Conservation (phyloP, 176 grass and related monocot species). For the Melocanna baccifera region DNA sequence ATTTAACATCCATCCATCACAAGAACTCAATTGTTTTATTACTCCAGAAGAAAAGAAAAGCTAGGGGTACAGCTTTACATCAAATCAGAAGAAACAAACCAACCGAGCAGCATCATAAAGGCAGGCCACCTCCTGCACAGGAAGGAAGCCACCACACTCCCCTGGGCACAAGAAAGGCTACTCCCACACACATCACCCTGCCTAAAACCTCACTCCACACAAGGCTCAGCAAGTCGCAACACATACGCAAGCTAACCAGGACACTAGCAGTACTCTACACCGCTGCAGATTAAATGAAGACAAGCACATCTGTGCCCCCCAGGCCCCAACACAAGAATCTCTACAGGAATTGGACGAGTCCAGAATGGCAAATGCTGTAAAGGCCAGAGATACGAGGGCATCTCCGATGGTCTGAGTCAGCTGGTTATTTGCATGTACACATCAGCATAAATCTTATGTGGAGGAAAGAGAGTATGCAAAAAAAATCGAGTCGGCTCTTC, state of each 20-base stretch:
- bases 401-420: no score
- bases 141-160: neutral
- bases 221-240: neutral
- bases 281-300: conserved; percentile 31
- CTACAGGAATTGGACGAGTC: conserved; percentile 10
- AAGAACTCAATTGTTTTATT: conserved; percentile 14
- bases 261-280: neutral
- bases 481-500: no score
- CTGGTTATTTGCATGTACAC: no score
- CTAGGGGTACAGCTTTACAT: conserved; percentile 23
- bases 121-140: conserved; percentile 3
- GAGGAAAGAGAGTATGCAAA: no score
- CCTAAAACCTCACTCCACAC: neutral
- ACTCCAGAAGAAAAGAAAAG: neutral
- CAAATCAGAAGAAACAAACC: conserved; percentile 31
- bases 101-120: conserved; percentile 28
- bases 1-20: conserved; percentile 33
- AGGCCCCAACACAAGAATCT: conserved; percentile 21
- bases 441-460: no score
- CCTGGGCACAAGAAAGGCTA: conserved; percentile 29
- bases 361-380: neutral
- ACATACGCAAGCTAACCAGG: conserved; percentile 7
- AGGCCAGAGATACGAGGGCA: no score
- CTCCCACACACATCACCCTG: conserved; percentile 28
- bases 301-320: conserved; percentile 9